Conservation (phyloP, 2,329 filamentous ascomycete genomes). For the Aspergillus aculeatinus region DNA sequence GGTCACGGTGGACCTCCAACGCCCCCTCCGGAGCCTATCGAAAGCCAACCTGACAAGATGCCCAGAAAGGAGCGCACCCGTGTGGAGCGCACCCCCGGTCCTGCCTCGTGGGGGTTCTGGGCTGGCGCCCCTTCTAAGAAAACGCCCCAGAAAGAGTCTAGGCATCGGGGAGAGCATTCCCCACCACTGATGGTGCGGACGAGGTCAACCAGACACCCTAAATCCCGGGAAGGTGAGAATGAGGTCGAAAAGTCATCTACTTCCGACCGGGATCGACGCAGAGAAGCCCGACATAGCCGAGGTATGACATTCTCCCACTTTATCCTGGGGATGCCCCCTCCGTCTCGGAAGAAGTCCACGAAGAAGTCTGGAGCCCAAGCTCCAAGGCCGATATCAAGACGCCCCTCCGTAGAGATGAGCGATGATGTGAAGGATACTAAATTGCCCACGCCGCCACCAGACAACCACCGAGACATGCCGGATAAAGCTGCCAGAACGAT, state of each 20-base stretch:
- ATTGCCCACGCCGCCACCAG: conserved; percentile 70
- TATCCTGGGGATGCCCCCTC: conserved; percentile 66
- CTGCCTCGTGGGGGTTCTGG: conserved; percentile 76
- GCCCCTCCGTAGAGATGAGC: conserved; percentile 66
- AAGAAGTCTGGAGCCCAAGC: conserved; percentile 60
- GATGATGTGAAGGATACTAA: conserved; percentile 61
- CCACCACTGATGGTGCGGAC: conserved; percentile 52
- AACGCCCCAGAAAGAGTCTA: conserved; percentile 52
- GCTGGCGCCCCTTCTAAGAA: conserved; percentile 55
- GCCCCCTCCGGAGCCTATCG: conserved; percentile 55
- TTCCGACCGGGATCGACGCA: conserved; percentile 65
- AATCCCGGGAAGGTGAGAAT: conserved; percentile 59
- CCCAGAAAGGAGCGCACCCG: conserved; percentile 75
- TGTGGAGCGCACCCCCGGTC: conserved; percentile 66
- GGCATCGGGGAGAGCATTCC: conserved; percentile 39
- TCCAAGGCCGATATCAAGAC: conserved; percentile 59
- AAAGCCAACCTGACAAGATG: conserved; percentile 52
- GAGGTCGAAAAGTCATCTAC: conserved; percentile 65
- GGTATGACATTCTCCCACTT: conserved; percentile 59
- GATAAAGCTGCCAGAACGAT: conserved; percentile 78
- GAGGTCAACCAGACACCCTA: conserved; percentile 59
- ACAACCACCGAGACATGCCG: conserved; percentile 63
- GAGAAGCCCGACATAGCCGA: conserved; percentile 56
- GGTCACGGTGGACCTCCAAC: conserved; percentile 43
- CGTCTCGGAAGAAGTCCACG: conserved; percentile 63